Evolutionary conservation across 345 rosid species (phyloP).

Genomic region (Microthlaspi erraticum): DNA sequence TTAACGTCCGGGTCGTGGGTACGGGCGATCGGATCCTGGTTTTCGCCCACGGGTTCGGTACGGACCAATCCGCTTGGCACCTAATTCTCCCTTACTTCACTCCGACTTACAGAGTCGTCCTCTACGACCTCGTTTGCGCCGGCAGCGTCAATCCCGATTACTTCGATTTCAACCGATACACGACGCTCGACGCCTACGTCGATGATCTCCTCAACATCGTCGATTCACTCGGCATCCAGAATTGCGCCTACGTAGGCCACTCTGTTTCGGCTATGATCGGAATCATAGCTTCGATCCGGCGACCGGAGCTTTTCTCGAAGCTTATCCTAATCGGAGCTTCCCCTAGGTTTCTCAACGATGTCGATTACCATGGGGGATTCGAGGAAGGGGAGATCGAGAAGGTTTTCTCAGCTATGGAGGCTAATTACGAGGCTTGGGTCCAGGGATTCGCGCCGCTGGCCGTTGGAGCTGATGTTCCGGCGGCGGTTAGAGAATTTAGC

Average conservation of each 20-base stretch:
- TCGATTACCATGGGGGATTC: constrained; percentile 78
- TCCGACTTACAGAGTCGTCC: constrained; percentile 55
- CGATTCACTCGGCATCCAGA: constrained; percentile 62
- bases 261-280: constrained; percentile 94
- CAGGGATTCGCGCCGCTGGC: constrained; percentile 73
- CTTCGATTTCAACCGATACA: constrained; percentile 68
- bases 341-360: constrained; percentile 73
- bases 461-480: constrained; percentile 82
- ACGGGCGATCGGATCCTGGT: constrained; percentile 68
- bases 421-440: constrained; percentile 86
- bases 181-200: constrained; percentile 72
- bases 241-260: constrained; percentile 79
- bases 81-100: constrained; percentile 71
- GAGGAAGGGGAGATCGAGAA: constrained; percentile 65
- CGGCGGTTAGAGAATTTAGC: constrained; percentile 82
- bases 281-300: constrained; percentile 75
- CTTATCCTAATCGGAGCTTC: constrained; percentile 82
- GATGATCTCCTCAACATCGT: constrained; percentile 82
- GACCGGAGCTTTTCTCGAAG: constrained; percentile 81
- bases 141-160: constrained; percentile 83
- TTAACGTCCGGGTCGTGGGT: constrained; percentile 73
- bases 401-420: constrained; percentile 75
- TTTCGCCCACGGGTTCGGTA: constrained; percentile 83
- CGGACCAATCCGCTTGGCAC: constrained; percentile 92
- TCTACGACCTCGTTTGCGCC: constrained; percentile 85